Percentiles rank a stretch among this genome's conserved stretches.
phyloP scores from a whole-genome alignment of 2,329 filamentous ascomycete species.

The Trichoderma pleuroti region DNA sequence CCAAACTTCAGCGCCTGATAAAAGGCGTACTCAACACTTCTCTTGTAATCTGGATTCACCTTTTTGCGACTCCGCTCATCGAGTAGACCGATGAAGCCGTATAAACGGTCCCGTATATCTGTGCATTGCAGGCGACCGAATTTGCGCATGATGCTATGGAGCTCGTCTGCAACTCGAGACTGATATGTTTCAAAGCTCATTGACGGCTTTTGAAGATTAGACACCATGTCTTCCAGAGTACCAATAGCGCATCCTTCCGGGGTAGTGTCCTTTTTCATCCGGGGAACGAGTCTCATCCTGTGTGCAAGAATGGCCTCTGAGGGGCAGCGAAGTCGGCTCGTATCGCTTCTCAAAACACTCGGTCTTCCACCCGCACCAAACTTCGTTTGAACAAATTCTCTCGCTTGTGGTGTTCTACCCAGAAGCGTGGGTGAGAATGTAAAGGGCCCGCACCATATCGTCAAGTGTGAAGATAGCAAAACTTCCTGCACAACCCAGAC shows the following conservation, averaged over 20 bases:
- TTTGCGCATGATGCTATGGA: neutral
- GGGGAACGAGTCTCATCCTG: neutral
- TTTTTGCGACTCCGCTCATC: neutral
- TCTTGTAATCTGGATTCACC: neutral
- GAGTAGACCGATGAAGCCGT: neutral
- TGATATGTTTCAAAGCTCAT: neutral
- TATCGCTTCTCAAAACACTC: neutral
- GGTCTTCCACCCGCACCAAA: neutral
- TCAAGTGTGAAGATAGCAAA: neutral
- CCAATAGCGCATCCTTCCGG: neutral
- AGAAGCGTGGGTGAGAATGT: neutral
- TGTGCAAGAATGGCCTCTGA: neutral
- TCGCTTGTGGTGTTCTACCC: neutral
- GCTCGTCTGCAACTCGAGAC: neutral
- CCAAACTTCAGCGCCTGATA: neutral
- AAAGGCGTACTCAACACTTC: neutral
- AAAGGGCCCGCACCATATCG: neutral
- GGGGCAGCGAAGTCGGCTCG: neutral
- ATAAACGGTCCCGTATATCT: neutral
- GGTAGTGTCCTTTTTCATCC: neutral
- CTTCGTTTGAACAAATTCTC: neutral
- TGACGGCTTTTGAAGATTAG: neutral
- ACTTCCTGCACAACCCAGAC: neutral
- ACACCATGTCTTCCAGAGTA: neutral
- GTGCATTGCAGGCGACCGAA: neutral